Base-by-base conservation (phyloP, 2,329 filamentous ascomycete species). In the Ceratocystis cubensis region DNA sequence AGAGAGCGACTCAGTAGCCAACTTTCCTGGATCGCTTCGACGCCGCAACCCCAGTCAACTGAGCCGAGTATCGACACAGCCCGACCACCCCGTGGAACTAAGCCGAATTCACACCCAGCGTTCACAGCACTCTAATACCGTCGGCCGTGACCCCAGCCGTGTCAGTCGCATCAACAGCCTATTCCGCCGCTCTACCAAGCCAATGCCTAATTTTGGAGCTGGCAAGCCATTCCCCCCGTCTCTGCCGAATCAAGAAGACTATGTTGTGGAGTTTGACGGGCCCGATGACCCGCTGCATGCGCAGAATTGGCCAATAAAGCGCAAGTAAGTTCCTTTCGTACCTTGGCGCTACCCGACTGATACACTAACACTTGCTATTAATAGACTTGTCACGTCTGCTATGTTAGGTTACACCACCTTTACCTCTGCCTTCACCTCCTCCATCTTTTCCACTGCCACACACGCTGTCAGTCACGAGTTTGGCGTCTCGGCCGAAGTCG, bases 181-280 rank as follows among this genome's bases (percentile, higher is more conserved):
- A 17, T 78, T 75, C 72, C 79, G 76, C 59, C 76, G 82, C 62
- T 78, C 82, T 62, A 83, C 79, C 4, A 84, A 76, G 72, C 85
- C 87, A 0, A 73, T 91, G 66, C 88, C 88, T 1, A 75, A 77
- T 5, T 89, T 91, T 74, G 88, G 88, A 45, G 84, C 79, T 65
- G 88, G 86, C n/a, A 92, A 91, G 76, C 80, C 85, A 0, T 90
- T 84, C 71, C 89, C 89, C 2, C 88, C 88, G 2, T 79, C 78
- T 0, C 73, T 92, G 53, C 88, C 88, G 1, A 83, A 85, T 15
- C 80, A 82, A 71, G 88, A 92, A 71, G 84, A 89, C 70, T 93
- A 92, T 72, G 88, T 91, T 0, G 88, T 92, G 56, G 88, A 91
- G 75, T 96, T 96, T 72, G 87, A 92, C 71, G 91, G 91, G 0